Percentiles rank a stretch among this genome's conserved stretches.
Conservation (phyloP, 2,329 filamentous ascomycete genomes). For the Nemania sp. region DNA sequence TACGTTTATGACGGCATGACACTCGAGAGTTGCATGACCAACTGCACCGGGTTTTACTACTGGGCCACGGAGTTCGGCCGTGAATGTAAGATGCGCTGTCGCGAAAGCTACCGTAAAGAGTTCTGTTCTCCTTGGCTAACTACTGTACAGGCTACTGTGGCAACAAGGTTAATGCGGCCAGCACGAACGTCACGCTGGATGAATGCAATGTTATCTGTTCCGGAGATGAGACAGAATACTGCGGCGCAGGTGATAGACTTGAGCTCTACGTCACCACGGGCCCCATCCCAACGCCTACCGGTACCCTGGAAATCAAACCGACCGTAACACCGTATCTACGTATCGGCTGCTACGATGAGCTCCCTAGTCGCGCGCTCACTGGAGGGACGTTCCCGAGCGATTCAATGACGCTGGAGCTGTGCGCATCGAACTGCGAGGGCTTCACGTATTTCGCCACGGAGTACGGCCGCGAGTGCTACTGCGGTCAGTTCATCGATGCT, state of each 20-base stretch:
- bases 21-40: slow-evolving; percentile 51
- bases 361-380: slow-evolving; percentile 44
- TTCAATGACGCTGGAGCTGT: slow-evolving; percentile 46
- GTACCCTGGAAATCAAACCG: slow-evolving; percentile 41
- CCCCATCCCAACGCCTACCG: slow-evolving; percentile 43
- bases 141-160: slow-evolving; percentile 50
- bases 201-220: slow-evolving; percentile 49
- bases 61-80: slow-evolving; percentile 58
- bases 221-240: slow-evolving; percentile 49
- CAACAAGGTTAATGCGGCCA: slow-evolving; percentile 45
- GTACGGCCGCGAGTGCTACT: slow-evolving; percentile 48
- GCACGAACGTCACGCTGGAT: slow-evolving; percentile 38
- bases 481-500: slow-evolving; percentile 43
- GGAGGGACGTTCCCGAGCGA: slow-evolving; percentile 41
- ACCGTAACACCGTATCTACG: slow-evolving; percentile 44
- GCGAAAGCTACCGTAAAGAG: not conserved
- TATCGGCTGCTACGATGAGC: slow-evolving; percentile 49
- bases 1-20: slow-evolving; percentile 56
- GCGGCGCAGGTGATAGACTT: slow-evolving; percentile 49
- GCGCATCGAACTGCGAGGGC: slow-evolving; percentile 43
- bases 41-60: slow-evolving; percentile 52
- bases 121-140: slow-evolving; percentile 20
- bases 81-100: slow-evolving; percentile 48
- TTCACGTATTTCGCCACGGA: slow-evolving; percentile 47
- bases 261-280: slow-evolving; percentile 50